These are phyloP conservation scores for Xylaria castorea DNA, from an alignment of 495 filamentous ascomycete species.

Conservation along the genomic window DNA sequence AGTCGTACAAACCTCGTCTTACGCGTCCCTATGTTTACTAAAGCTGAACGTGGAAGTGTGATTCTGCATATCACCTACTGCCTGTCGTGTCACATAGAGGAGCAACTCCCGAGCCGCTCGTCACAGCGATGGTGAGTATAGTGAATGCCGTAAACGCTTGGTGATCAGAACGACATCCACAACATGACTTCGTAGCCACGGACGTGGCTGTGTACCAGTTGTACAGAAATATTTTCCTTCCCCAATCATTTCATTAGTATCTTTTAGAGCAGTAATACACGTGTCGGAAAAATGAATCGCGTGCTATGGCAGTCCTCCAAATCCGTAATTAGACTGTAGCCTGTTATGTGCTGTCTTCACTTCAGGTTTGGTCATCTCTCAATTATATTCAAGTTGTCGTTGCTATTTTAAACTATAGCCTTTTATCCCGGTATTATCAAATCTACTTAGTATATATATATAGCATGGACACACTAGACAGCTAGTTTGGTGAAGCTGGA, in stretches of 20 bases:
- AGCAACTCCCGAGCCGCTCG: not conserved
- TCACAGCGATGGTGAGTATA: not conserved
- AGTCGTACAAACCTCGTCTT: constrained; percentile 11
- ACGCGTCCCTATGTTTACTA: not conserved
- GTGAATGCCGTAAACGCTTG: not conserved
- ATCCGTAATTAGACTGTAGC: not conserved
- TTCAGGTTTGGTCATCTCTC: not conserved
- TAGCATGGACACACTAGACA: not conserved
- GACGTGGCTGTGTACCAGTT: not conserved
- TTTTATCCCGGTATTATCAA: not conserved
- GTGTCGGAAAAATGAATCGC: not conserved
- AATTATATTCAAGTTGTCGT: not conserved
- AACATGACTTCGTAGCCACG: constrained; percentile 1
- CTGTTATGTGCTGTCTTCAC: not conserved
- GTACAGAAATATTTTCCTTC: not conserved
- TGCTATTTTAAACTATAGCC: not conserved
- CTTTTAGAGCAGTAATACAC: not conserved
- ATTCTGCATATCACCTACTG: constrained; percentile 11
- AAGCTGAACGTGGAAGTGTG: constrained; percentile 1
- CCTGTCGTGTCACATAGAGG: not conserved
- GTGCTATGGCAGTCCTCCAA: not conserved
- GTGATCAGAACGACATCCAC: not conserved
- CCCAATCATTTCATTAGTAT: not conserved
- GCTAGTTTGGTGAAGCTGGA: not conserved
- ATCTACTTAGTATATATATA: not conserved